phyloP scores from a whole-genome alignment of 495 filamentous ascomycete genomes.

The Penicillium coffeae region DNA sequence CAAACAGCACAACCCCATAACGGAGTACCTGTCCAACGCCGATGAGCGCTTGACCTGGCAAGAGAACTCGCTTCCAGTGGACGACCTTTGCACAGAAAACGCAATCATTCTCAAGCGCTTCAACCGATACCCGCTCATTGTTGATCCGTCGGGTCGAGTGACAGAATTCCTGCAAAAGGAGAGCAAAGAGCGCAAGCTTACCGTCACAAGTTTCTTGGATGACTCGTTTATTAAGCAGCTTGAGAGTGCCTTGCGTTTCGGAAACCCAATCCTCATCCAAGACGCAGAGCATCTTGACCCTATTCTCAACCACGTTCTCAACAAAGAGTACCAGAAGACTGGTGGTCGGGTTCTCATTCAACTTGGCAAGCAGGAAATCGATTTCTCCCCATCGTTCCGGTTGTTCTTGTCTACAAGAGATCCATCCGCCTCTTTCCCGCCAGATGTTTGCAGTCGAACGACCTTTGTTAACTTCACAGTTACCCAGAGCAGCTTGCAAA shows the following conservation, averaged over 20 bases:
- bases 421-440: conserved; percentile 94
- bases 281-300: conserved; percentile 97
- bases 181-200: conserved; percentile 87
- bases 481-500: conserved; percentile 96
- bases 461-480: conserved; percentile 99
- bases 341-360: conserved; percentile 97
- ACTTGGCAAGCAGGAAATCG: conserved; percentile 97
- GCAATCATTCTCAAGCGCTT: conserved; percentile 95
- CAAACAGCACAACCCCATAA: conserved; percentile 91
- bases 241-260: conserved; percentile 93
- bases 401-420: conserved; percentile 94
- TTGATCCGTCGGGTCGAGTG: conserved; percentile 91
- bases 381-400: conserved; percentile 96
- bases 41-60: conserved; percentile 96
- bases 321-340: conserved; percentile 99
- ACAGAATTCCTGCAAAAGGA: conserved; percentile 94
- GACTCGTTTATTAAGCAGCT: conserved; percentile 97
- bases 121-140: conserved; percentile 97
- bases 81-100: conserved; percentile 98
- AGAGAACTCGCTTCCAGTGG: conserved; percentile 90
- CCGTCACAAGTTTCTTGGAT: conserved; percentile 96
- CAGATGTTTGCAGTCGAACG: conserved; percentile 95
- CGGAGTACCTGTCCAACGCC: conserved; percentile 93
- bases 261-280: conserved; percentile 97
- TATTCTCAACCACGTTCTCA: conserved; percentile 96